Base-by-base conservation (phyloP, 129 eudicot species). In the Chrysanthemum makinoi region DNA sequence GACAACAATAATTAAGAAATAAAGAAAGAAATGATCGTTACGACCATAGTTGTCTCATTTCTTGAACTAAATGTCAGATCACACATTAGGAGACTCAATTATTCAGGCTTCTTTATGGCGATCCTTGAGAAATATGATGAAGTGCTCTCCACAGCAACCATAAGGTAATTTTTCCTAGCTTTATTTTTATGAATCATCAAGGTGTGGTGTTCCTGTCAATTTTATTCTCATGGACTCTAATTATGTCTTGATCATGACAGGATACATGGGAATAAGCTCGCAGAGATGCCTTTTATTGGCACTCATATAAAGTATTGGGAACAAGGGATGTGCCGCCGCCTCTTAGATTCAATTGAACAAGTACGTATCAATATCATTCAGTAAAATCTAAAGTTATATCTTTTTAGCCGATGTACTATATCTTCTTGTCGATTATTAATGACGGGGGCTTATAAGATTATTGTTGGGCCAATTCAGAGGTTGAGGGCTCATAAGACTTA, bases 211-310 rank as follows among this genome's bases (percentile, higher is more conserved):
- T 4, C 6, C 54, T 6, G 33, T 33, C 13, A 58, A 2, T 0
- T 58, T 0, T 19, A 20, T 76, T 5, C 63, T 33, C 70, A 65
- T 28, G 5, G n/a, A 19, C 64, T 55, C 28, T 17, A 8, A 2
- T 18, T 17, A n/a, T n/a, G 28, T 55, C 61, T 55, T 55, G 61
- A 17, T 18, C 18, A 51, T 56, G 26, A 70, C 72, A 93, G 98
- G 83, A 78, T 93, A 47, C 98, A 82, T 72, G 98, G 96, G 69
- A 79, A 80, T 53, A 83, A 24, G 48, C 74, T 93, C 69, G 98
- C 96, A 10, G 98, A 93, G 85, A 93, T 93, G 98, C 98, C 98
- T 39, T 93, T 93, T 75, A 83, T 93, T 48, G 98, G 95, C 71
- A 93, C 98, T 61, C 95, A 95, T 33, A 69, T 75, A 68, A 66